These are phyloP conservation scores for Pseudomonodictys pantanalensis DNA, from an alignment of 495 filamentous ascomycete genomes.

Conservation along the genomic window DNA sequence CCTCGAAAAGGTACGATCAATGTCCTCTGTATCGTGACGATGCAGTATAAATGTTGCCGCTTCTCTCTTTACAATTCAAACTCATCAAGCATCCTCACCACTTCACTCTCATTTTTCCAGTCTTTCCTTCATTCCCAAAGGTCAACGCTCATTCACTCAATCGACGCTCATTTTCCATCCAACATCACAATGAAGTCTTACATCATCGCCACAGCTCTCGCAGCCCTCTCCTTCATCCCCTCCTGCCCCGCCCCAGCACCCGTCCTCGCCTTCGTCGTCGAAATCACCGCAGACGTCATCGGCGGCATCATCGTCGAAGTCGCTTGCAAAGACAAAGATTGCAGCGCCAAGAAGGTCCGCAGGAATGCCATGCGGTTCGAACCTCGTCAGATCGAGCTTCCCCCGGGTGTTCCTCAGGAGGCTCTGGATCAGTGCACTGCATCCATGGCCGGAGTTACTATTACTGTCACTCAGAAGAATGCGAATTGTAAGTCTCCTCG, in stretches of 20 bases:
- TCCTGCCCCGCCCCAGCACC: slow-evolving; percentile 1
- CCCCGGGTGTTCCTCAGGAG: slow-evolving; percentile 6
- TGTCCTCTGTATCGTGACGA: too few relatives aligned
- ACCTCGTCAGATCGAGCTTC: background rate
- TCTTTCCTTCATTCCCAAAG: background rate
- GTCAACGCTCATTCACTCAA: background rate
- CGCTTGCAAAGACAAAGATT: background rate
- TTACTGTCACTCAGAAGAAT: background rate
- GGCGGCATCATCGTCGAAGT: background rate
- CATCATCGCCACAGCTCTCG: background rate
- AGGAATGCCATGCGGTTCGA: background rate
- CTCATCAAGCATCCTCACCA: background rate
- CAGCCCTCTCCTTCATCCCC: background rate
- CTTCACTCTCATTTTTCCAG: background rate
- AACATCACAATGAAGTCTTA: background rate
- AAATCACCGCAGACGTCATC: background rate
- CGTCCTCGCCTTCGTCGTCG: background rate
- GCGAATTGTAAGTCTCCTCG: slow-evolving; percentile 1
- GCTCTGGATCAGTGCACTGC: background rate
- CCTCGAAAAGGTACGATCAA: too few relatives aligned
- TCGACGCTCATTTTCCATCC: too few relatives aligned
- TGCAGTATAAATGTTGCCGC: too few relatives aligned
- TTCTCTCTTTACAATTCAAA: background rate
- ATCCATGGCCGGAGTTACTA: background rate
- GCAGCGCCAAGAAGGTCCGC: background rate